Conservation (phyloP, 805 yeast species). For the Wickerhamomyces hampshirensis region DNA sequence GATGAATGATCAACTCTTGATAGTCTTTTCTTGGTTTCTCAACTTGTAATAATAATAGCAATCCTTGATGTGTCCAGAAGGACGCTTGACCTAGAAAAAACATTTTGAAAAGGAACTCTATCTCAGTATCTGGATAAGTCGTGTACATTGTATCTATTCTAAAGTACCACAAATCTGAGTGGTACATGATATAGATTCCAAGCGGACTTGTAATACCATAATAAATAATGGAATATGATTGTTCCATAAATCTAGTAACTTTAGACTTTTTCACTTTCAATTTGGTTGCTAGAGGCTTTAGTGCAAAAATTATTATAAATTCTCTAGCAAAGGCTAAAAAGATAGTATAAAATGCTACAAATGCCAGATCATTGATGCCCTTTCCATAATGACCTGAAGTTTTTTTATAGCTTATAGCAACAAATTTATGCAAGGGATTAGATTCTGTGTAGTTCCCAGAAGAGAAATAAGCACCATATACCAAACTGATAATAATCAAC, state of each 20-base stretch:
- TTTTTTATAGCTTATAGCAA: constrained; percentile 58
- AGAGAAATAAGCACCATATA: constrained; percentile 41
- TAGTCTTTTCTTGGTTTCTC: constrained; percentile 95
- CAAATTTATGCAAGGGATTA: constrained; percentile 57
- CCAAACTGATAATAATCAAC: constrained; percentile 37
- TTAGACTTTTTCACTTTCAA: constrained; percentile 35
- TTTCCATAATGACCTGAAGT: constrained; percentile 70
- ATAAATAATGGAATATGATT: constrained; percentile 76
- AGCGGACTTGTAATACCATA: constrained; percentile 77
- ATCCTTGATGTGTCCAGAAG: constrained; percentile 94
- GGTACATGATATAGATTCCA: constrained; percentile 83
- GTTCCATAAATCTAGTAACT: constrained; percentile 83
- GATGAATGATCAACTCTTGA: constrained; percentile 86
- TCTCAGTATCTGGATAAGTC: constrained; percentile 75
- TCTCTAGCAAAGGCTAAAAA: constrained; percentile 88
- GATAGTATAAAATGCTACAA: constrained; percentile 76
- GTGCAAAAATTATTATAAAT: constrained; percentile 74
- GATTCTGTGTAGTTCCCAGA: constrained; percentile 51
- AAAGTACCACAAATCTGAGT: constrained; percentile 72
- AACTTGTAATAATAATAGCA: constrained; percentile 71
- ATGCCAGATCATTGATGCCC: constrained; percentile 75
- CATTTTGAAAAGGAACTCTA: constrained; percentile 62
- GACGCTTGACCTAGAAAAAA: constrained; percentile 91
- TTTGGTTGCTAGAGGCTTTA: constrained; percentile 61
- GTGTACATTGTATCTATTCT: constrained; percentile 74